Percentiles rank a stretch among this genome's conserved stretches.
These are phyloP conservation scores for Tricholoma terreum DNA, from an alignment of 768 basidiomycete genomes.

Conservation along the genomic window DNA sequence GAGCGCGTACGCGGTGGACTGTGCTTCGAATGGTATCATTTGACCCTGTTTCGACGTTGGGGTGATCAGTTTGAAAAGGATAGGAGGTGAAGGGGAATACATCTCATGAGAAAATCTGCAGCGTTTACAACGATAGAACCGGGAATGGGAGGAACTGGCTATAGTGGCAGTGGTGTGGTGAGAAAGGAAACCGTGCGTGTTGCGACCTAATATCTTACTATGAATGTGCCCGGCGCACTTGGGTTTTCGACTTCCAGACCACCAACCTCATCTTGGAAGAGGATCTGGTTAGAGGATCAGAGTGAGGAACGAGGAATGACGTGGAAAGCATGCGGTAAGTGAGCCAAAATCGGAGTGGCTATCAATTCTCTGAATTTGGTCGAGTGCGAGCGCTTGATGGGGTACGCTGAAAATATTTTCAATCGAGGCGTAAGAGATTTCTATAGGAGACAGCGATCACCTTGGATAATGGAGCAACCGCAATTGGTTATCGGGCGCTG, in stretches of 20 bases:
- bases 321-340: conserved; percentile 36
- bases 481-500: conserved; percentile 48
- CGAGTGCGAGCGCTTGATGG: conserved; percentile 27
- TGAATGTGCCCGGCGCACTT: conserved; percentile 39
- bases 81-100: conserved; percentile 20
- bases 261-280: conserved; percentile 59
- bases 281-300: conserved; percentile 24
- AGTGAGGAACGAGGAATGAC: neutral
- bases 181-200: neutral
- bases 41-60: conserved; percentile 32
- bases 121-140: conserved; percentile 51
- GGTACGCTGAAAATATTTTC: conserved; percentile 26
- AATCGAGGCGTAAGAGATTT: neutral
- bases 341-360: conserved; percentile 56
- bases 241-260: conserved; percentile 64
- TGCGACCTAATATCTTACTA: conserved; percentile 19
- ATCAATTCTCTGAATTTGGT: conserved; percentile 42
- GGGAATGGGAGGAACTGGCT: conserved; percentile 42
- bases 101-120: conserved; percentile 50
- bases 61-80: neutral
- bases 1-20: conserved; percentile 50
- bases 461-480: conserved; percentile 57
- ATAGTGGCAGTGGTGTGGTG: neutral
- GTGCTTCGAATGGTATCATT: conserved; percentile 49
- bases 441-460: conserved; percentile 6